Evolutionary conservation across 257 asterid genomes (phyloP).

Genomic region (Echium plantagineum): DNA sequence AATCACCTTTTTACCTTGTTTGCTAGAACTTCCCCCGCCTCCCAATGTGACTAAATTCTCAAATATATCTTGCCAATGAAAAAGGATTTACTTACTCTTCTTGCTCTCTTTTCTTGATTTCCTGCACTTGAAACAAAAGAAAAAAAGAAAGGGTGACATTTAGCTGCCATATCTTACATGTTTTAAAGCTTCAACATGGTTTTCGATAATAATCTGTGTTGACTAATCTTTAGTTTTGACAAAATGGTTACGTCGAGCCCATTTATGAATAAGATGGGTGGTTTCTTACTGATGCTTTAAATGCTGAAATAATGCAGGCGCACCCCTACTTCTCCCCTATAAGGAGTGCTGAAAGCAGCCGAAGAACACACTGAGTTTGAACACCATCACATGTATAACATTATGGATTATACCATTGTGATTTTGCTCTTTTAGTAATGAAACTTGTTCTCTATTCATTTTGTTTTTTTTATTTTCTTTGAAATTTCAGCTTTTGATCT

Average conservation of each 20-base stretch:
- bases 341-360: constrained; percentile 74
- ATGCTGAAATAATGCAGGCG: constrained; percentile 36
- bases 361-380: constrained; percentile 42
- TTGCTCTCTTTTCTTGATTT: neutral
- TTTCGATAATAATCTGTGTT: neutral
- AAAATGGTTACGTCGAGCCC: neutral
- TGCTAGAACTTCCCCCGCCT: neutral
- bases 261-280: neutral
- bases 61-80: too few relatives aligned
- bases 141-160: neutral
- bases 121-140: neutral
- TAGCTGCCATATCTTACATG: neutral
- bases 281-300: neutral
- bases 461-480: too few relatives aligned
- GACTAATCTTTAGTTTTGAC: neutral
- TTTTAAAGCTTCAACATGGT: neutral
- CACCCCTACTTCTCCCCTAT: constrained; percentile 81
- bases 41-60: neutral
- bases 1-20: constrained; percentile 1
- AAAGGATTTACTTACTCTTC: neutral
- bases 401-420: neutral
- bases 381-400: neutral
- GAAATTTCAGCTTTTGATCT: too few relatives aligned
- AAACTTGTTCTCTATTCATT: too few relatives aligned
- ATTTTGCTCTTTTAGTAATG: neutral